Evolutionary conservation across 2,329 filamentous ascomycete species (phyloP).

Genomic region (Proliferodiscus dingleyae): DNA sequence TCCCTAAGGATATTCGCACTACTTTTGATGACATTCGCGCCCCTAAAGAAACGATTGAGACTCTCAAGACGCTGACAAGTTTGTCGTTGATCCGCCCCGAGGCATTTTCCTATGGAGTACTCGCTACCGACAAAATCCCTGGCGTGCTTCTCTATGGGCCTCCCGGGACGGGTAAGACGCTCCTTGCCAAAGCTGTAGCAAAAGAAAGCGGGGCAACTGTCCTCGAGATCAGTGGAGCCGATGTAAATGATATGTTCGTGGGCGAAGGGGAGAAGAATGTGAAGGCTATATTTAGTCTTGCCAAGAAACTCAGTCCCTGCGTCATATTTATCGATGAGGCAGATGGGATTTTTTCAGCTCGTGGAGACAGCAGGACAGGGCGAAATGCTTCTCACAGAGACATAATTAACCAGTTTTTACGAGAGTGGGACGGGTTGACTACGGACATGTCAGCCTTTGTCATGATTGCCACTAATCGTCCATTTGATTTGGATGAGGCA

Average conservation of each 20-base stretch:
- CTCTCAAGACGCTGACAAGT: conserved; percentile 82
- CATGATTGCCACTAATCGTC: conserved; percentile 95
- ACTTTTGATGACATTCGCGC: conserved; percentile 87
- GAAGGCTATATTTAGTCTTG: conserved; percentile 82
- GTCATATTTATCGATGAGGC: conserved; percentile 97
- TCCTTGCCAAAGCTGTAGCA: conserved; percentile 64
- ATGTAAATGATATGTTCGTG: conserved; percentile 94
- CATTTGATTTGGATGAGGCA: conserved; percentile 89
- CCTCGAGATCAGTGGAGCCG: conserved; percentile 87
- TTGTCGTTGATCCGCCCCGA: conserved; percentile 83
- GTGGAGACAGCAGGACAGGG: conserved; percentile 52
- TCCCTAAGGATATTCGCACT: conserved; percentile 75
- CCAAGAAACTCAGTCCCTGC: conserved; percentile 85
- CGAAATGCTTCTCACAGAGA: conserved; percentile 69
- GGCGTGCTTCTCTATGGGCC: conserved; percentile 86
- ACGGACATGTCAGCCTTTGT: conserved; percentile 86
- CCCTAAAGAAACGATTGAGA: conserved; percentile 74
- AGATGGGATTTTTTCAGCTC: conserved; percentile 81
- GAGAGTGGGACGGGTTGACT: conserved; percentile 90
- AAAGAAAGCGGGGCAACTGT: conserved; percentile 64
- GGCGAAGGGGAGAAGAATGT: conserved; percentile 97
- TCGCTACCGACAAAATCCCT: conserved; percentile 85
- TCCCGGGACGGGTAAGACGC: conserved; percentile 72
- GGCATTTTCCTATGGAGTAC: conserved; percentile 92
- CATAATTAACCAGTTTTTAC: conserved; percentile 92